Evolutionary conservation across 2,329 filamentous ascomycete genomes (phyloP).

Genomic region (Coniochaeta pulveracea): DNA sequence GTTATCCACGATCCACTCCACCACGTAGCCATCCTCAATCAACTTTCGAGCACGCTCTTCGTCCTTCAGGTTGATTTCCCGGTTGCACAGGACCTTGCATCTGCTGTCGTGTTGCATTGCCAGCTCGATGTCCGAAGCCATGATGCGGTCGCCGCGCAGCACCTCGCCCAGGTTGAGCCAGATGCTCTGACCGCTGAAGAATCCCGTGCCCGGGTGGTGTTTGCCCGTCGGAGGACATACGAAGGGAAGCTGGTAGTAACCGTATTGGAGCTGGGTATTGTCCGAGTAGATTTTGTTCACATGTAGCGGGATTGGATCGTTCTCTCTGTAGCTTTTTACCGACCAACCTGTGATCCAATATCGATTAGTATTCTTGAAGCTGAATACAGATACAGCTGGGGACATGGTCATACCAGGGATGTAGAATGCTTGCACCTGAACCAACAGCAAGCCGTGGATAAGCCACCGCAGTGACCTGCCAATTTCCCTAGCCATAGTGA

Average conservation of each 20-base stretch:
- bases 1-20: conserved; percentile 90
- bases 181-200: conserved; percentile 67
- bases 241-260: conserved; percentile 80
- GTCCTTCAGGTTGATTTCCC: conserved; percentile 51
- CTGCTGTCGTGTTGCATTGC: conserved; percentile 65
- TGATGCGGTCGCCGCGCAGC: conserved; percentile 75
- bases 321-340: conserved; percentile 65
- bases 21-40: conserved; percentile 71
- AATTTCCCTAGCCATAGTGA: too few relatives aligned
- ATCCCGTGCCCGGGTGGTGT: conserved; percentile 50
- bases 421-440: conserved; percentile 60
- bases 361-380: not conserved
- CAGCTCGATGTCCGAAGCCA: conserved; percentile 73
- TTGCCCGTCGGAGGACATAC: conserved; percentile 69
- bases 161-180: conserved; percentile 81
- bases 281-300: conserved; percentile 91
- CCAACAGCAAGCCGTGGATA: conserved; percentile 31
- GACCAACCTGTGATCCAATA: conserved; percentile 54
- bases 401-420: conserved; percentile 56
- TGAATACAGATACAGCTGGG: conserved; percentile 9
- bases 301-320: conserved; percentile 70
- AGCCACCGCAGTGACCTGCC: conserved; percentile 27
- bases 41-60: conserved; percentile 59
- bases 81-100: conserved; percentile 62
- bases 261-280: conserved; percentile 82